Evolutionary conservation across 1,139 yeast genomes (phyloP), one percentile per base, ranked within the genome.

Genomic region (Entelexis paramagnoliae): DNA sequence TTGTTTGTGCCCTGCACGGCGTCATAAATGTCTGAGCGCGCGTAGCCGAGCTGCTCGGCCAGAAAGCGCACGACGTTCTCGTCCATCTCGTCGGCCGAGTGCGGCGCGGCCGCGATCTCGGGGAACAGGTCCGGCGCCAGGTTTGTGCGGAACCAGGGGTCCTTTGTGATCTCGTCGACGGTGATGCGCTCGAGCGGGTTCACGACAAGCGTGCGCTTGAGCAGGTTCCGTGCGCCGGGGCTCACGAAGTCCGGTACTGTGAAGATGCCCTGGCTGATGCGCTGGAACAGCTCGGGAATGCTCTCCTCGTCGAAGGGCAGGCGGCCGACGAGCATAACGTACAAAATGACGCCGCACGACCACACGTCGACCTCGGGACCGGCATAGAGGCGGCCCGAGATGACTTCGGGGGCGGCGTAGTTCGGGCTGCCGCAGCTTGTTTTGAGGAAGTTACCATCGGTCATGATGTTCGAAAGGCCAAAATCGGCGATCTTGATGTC

Each of bases 321-420:
- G 19, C 47, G 47, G n/a, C 47, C 47, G 22, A 44, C 47, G 9
- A 44, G 47, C 47, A 44, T 44, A 7, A 44, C 47, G 33, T 44
- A 44, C 2, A 44, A 33, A 44, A 44, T 44, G 16, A 44, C 47
- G 16, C 47, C 47, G 36, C 95, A 84, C 0, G 95, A 85, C 99
- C 99, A 93, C 50, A 93, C 97, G 67, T 93, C 98, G 48, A 91
- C 98, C 69, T 91, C 98, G 2, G 97, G 97, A 5, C 98, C 98
- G 1, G 97, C 98, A 64, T 91, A 91, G 54, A 91, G 75, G 66
- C 93, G 89, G 45, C 98, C 98, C 59, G 93, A 81, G 55, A 91
- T 91, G 46, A 91, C 97, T 68, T 91, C 98, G 0, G 98, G 98
- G 0, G 98, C 98, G 1, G 98, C 98, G 65, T 91, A 91, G 65